Conservation (phyloP, 768 basidiomycete species). For the Tricholoma terreum region DNA sequence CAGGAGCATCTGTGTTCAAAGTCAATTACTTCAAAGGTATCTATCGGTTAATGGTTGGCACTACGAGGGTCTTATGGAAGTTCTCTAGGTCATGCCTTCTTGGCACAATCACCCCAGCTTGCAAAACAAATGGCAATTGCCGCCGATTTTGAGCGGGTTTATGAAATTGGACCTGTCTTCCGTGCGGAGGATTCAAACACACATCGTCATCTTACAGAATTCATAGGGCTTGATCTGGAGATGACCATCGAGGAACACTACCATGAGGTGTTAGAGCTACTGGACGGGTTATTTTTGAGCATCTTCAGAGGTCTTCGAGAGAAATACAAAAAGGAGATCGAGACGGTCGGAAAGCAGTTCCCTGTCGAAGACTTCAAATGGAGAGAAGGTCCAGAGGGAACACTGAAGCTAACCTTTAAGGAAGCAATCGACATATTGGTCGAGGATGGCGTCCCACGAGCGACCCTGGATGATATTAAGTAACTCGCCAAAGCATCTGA, state of each 20-base stretch:
- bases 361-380: constrained; percentile 96
- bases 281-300: constrained; percentile 81
- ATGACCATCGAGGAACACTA: constrained; percentile 99
- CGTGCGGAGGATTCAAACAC: constrained; percentile 98
- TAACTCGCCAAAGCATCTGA: constrained; percentile 29
- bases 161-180: constrained; percentile 96
- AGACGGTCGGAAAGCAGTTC: constrained; percentile 78
- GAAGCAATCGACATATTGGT: constrained; percentile 87
- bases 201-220: constrained; percentile 97
- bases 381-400: constrained; percentile 87
- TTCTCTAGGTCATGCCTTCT: constrained; percentile 72
- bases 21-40: constrained; percentile 95
- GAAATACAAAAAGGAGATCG: constrained; percentile 79
- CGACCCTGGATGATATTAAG: constrained; percentile 88
- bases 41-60: neutral
- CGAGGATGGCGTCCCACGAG: constrained; percentile 79
- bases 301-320: constrained; percentile 85
- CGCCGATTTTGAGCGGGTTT: constrained; percentile 96
- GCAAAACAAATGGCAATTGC: constrained; percentile 99
- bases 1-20: constrained; percentile 96
- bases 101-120: constrained; percentile 96
- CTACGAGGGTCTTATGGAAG: neutral
- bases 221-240: constrained; percentile 97
- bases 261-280: constrained; percentile 92
- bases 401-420: constrained; percentile 78